Base-by-base conservation (phyloP, 2,329 filamentous ascomycete species). In the Alternaria viburni region DNA sequence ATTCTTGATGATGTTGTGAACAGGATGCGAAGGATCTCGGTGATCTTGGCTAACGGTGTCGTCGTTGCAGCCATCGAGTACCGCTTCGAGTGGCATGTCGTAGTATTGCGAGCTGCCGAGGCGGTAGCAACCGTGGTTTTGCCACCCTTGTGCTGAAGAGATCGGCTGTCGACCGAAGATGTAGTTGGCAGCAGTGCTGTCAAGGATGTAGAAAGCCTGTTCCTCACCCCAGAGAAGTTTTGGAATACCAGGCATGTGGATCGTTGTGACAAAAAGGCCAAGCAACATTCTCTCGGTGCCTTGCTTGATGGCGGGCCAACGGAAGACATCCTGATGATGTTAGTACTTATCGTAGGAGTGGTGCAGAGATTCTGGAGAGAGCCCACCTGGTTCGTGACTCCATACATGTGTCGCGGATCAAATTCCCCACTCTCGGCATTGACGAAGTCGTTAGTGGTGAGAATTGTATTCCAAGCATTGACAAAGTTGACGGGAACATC, bases 81-180 rank as follows among this genome's bases (percentile, higher is more conserved):
- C 85, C 64, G 83, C 82, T 51, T 86, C 84, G 41, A 88, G 78
- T 0, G 88, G 88, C 80, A 87, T 87, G 6, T 87, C 71, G 68
- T 83, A 85, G 69, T 89, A 88, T 64, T 89, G 86, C 3, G 83
- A 83, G 32, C 85, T 85, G 17, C 83, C 81, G 5, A 89, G 81
- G 13, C 80, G 79, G 77, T 90, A 90, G 73, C 89, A 91, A 6
- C 89, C 89, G 68, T 91, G 89, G 36, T 84, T 82, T 68, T 88
- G 86, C 88, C 89, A 91, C 3, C 88, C 88, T 3, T 84, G 84
- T 3, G 87, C 82, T 3, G 87, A 83, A 9, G 86, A 85, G 84
- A 91, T 89, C 2, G 89, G 80, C 72, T 88, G 86, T 68, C 89
- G 85, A 19, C 89, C 89, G 72, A 87, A 91, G 45, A 91, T 83